These are phyloP conservation scores for Mrakia frigida DNA, from an alignment of 768 basidiomycete genomes.

Conservation along the genomic window DNA sequence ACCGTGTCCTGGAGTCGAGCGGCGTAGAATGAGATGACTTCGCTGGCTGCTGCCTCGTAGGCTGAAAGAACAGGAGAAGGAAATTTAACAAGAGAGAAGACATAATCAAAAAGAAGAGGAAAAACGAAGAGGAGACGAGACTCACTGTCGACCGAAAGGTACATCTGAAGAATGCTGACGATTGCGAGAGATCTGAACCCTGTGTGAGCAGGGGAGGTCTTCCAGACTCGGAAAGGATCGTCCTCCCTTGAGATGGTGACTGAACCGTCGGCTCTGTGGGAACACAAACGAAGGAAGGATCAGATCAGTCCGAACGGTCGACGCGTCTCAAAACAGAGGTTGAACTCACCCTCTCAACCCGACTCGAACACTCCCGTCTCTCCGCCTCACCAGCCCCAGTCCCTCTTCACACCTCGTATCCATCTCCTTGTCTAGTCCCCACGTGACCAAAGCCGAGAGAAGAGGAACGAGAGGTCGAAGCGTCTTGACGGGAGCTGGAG, in stretches of 20 bases:
- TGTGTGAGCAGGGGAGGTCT: conserved; percentile 63
- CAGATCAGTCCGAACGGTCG: not conserved
- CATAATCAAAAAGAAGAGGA: not conserved
- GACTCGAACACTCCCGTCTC: not conserved
- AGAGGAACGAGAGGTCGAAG: conserved; percentile 57
- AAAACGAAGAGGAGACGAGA: not conserved
- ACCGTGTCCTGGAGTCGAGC: conserved; percentile 61
- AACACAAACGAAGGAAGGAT: conserved; percentile 41
- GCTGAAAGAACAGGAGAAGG: conserved; percentile 48
- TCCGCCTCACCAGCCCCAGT: conserved; percentile 41
- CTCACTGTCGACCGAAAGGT: conserved; percentile 69
- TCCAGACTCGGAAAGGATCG: conserved; percentile 54
- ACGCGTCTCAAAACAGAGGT: not conserved
- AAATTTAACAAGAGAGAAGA: not conserved
- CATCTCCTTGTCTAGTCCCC: conserved; percentile 63
- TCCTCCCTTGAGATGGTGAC: not conserved
- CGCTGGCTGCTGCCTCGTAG: conserved; percentile 61
- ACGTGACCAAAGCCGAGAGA: conserved; percentile 62
- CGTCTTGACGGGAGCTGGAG: conserved; percentile 38
- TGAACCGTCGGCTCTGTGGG: conserved; percentile 32
- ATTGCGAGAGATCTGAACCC: conserved; percentile 66
- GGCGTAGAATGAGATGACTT: conserved; percentile 74
- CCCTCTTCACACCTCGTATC: conserved; percentile 62
- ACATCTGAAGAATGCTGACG: conserved; percentile 60
- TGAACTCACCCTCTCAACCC: conserved; percentile 24